phyloP scores from a whole-genome alignment of 805 yeast species.

The Metschnikowia lunata region DNA sequence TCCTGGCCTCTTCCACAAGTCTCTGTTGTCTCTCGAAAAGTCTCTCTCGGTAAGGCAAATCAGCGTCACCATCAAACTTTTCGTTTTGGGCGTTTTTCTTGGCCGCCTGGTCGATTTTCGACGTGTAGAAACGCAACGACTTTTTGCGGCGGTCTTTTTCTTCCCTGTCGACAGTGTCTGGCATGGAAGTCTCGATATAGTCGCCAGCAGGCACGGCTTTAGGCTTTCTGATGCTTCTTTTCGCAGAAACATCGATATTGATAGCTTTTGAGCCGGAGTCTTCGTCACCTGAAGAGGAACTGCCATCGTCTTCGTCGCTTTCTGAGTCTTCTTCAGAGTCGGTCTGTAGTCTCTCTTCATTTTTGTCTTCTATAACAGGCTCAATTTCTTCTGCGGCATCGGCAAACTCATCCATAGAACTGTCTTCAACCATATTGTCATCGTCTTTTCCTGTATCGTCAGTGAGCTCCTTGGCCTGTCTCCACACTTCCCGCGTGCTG shows the following conservation, averaged over 20 bases:
- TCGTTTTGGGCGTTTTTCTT: slow-evolving; percentile 49
- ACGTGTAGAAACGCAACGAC: slow-evolving; percentile 90
- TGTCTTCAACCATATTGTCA: neutral
- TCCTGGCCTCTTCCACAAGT: slow-evolving; percentile 79
- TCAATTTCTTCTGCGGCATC: neutral
- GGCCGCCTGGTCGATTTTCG: slow-evolving; percentile 86
- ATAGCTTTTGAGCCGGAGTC: slow-evolving; percentile 38
- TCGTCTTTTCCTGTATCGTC: neutral
- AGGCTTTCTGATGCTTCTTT: slow-evolving; percentile 45
- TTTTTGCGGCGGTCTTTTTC: slow-evolving; percentile 78
- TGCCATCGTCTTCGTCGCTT: slow-evolving; percentile 12
- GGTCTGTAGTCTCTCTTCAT: slow-evolving; percentile 12
- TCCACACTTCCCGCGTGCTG: slow-evolving; percentile 82
- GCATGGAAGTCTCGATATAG: slow-evolving; percentile 57
- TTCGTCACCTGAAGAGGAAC: slow-evolving; percentile 18
- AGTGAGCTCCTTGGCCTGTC: slow-evolving; percentile 60
- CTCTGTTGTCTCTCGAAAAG: slow-evolving; percentile 86
- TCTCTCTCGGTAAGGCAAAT: slow-evolving; percentile 88
- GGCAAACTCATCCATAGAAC: neutral
- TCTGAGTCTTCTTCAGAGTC: slow-evolving; percentile 11
- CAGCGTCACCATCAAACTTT: slow-evolving; percentile 74
- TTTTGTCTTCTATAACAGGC: neutral
- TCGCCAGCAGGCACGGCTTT: slow-evolving; percentile 35
- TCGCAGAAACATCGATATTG: slow-evolving; percentile 43
- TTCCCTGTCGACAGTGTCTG: slow-evolving; percentile 80